A percentile compares a stretch with the other conserved stretches of the same genome.
Conservation (phyloP, 1,284 basidiomycete genomes). For the Leccinum subspadiceum region DNA sequence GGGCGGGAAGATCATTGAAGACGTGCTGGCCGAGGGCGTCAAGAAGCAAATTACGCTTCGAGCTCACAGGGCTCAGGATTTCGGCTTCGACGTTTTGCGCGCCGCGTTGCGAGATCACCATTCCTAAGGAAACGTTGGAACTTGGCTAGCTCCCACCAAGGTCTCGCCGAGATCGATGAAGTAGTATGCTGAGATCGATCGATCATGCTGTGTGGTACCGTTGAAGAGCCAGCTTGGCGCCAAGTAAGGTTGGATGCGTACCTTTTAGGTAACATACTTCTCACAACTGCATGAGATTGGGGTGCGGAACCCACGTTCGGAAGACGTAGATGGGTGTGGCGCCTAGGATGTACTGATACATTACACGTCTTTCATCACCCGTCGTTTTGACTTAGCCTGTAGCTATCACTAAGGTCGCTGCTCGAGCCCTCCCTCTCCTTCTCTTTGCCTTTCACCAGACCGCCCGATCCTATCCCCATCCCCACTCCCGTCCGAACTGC, state of each 20-base stretch:
- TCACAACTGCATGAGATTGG: too few species aligned
- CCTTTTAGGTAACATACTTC: neutral
- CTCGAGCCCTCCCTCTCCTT: neutral
- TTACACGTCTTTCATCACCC: neutral
- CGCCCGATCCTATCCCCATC: neutral
- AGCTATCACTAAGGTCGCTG: neutral
- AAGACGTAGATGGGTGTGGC: too few species aligned
- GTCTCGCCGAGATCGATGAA: neutral
- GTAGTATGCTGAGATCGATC: neutral
- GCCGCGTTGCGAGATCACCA: neutral
- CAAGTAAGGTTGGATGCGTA: neutral
- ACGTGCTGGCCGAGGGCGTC: constrained; percentile 9
- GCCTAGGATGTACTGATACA: neutral
- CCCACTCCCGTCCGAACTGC: neutral
- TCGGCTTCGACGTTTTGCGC: constrained; percentile 1
- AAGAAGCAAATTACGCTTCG: constrained; percentile 9
- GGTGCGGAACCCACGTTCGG: too few species aligned
- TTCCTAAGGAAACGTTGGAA: neutral
- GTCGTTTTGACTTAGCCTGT: neutral
- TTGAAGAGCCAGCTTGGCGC: too few species aligned
- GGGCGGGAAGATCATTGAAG: constrained; percentile 18
- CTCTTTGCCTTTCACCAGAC: constrained; percentile 16
- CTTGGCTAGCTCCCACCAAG: neutral
- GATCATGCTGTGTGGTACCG: neutral
- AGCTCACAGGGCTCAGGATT: neutral